Base-by-base conservation (phyloP, 192 early-diverging fungal species). In the Gamsiella multidivaricata region DNA sequence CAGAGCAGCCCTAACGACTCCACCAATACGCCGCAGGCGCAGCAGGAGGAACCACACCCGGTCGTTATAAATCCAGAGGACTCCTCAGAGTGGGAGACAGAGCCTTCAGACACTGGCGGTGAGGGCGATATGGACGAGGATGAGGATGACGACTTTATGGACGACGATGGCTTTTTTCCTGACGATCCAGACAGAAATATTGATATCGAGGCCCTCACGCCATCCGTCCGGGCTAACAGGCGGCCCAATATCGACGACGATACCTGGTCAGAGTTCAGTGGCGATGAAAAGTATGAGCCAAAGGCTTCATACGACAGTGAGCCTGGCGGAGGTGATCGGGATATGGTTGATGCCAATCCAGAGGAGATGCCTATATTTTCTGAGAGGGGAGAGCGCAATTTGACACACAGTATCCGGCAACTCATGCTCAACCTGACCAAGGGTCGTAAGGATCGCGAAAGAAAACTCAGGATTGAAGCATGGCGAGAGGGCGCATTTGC, bases 201-300 rank as follows among this genome's bases (percentile, higher is more conserved):
- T 8, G 45, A 76, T 49, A 56, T 69, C 31, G 74, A 78, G 46
- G 17, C 8, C 3, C 33, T 78, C 6, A 69, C 51, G 0, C 43
- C 59, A 0, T 20, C 29, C 0, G 23, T 51, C 8, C 73, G 73
- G 17, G 65, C 74, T 8, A 62, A 68, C 36, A 22, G 45, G 12
- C 53, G 74, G 12, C 65, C 53, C 3, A 41, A 65, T 15, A 5
- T 45, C 20, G 32, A 41, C 5, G 63, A 75, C 10, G 57, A 66
- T 34, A 34, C 56, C 46, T 57, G 56, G 74, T 78, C 74, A 3
- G 74, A 78, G 14, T 78, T 78, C 49, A 78, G 74, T 53, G 74
- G 74, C 0, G 74, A 78, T 28, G 74, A 78, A 33, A 69, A 78
- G 31, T 78, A 78, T 39, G 66, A 68, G 25, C 45, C 49, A 18